A percentile compares a stretch with the other conserved stretches of the same genome.
phyloP scores from a whole-genome alignment of 75 land plant species.

The Pinus albicaulis region DNA sequence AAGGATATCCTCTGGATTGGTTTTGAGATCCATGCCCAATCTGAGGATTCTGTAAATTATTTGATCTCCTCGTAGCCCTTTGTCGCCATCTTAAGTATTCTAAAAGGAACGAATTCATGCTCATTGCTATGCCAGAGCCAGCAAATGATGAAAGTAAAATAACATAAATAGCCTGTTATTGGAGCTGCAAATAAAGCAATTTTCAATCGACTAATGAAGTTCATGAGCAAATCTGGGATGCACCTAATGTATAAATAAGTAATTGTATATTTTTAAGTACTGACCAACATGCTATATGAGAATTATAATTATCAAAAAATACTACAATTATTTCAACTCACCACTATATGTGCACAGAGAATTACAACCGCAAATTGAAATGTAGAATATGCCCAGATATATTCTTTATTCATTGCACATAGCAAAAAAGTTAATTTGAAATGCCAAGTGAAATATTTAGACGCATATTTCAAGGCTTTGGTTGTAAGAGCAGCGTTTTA shows the following conservation, averaged over 20 bases:
- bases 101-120: slow-evolving; percentile 18
- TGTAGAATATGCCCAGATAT: slow-evolving; percentile 74
- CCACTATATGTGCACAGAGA: slow-evolving; percentile 47
- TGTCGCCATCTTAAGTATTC: slow-evolving; percentile 21
- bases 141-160: slow-evolving; percentile 37
- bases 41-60: neutral
- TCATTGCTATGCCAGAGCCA: slow-evolving; percentile 54
- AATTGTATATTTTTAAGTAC: neutral
- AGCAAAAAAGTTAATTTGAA: neutral
- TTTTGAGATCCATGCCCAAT: too few species aligned
- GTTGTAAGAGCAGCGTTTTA: neutral
- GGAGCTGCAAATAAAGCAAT: slow-evolving; percentile 24
- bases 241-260: neutral
- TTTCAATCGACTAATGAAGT: neutral
- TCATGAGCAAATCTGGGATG: neutral
- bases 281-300: neutral
- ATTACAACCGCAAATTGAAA: slow-evolving; percentile 69
- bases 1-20: too few species aligned
- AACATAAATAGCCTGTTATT: slow-evolving; percentile 24
- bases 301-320: neutral
- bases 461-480: neutral
- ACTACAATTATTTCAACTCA: slow-evolving; percentile 13
- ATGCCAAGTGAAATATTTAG: neutral
- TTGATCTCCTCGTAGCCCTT: neutral
- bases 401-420: slow-evolving; percentile 47